phyloP scores from a whole-genome alignment of 2,329 filamentous ascomycete genomes.

The Celoporthe dispersa region DNA sequence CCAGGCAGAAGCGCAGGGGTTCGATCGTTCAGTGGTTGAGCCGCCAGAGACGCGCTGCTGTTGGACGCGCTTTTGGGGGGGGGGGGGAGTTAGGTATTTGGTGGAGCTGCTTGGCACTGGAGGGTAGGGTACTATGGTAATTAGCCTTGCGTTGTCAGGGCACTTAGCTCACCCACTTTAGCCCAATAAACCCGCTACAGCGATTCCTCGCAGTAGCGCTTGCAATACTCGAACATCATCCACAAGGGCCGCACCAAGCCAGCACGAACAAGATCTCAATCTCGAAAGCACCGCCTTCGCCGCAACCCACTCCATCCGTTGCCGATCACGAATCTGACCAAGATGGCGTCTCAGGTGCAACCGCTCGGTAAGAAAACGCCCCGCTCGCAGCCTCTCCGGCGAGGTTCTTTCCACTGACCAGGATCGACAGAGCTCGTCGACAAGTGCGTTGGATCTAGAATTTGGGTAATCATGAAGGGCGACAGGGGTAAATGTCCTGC shows the following conservation, averaged over 20 bases:
- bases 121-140: not conserved
- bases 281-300: constrained; percentile 1
- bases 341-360: constrained; percentile 75
- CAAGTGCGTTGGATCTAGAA: constrained; percentile 96
- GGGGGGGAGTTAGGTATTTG: not conserved
- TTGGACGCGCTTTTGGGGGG: constrained; percentile 15
- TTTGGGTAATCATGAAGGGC: constrained; percentile 99
- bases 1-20: constrained; percentile 27
- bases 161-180: constrained; percentile 1
- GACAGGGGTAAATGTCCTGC: constrained; percentile 76
- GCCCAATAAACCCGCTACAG: constrained; percentile 21
- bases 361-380: constrained; percentile 59
- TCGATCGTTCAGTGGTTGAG: not conserved
- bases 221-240: constrained; percentile 25
- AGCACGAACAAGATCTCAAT: constrained; percentile 2
- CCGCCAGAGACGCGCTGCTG: constrained; percentile 17
- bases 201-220: constrained; percentile 15
- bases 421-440: constrained; percentile 82
- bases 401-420: constrained; percentile 10
- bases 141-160: not conserved
- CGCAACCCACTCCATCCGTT: not conserved
- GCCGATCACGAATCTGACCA: constrained; percentile 7
- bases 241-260: not conserved
- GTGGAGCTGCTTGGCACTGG: not conserved
- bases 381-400: constrained; percentile 35